A percentile compares a stretch with the other conserved stretches of the same genome.
These are phyloP conservation scores for Solanum hybrid DNA, from an alignment of 305 asterid species.

Conservation along the genomic window DNA sequence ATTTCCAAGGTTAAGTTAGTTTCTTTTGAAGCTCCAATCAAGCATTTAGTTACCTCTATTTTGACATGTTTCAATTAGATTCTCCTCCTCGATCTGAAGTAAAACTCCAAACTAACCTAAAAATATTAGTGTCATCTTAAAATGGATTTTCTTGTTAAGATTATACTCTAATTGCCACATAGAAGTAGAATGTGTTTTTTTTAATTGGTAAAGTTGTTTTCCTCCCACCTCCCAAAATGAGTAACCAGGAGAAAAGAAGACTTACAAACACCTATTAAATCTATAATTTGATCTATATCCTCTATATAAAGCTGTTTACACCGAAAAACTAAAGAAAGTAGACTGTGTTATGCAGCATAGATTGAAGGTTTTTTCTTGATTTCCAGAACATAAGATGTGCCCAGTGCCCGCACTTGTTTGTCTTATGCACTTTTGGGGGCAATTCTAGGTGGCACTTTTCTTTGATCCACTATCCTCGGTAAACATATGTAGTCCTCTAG, in stretches of 20 bases:
- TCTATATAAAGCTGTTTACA: background rate
- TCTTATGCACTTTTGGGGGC: background rate
- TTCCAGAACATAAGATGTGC: background rate
- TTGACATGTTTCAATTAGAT: background rate
- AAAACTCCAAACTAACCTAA: background rate
- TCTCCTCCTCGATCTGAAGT: background rate
- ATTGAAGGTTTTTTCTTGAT: background rate
- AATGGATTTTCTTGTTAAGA: background rate
- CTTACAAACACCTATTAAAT: background rate
- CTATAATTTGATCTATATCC: background rate
- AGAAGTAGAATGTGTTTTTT: background rate
- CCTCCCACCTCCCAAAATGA: background rate
- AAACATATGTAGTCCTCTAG: background rate
- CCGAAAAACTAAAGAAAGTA: background rate
- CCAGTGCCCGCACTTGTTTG: background rate
- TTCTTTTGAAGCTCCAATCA: background rate
- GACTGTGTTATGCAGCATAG: background rate
- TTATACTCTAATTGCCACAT: background rate
- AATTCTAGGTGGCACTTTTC: background rate
- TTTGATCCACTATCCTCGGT: background rate
- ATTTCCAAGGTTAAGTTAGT: conserved; percentile 46
- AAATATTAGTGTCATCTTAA: background rate
- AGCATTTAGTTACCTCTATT: background rate
- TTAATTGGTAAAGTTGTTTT: background rate
- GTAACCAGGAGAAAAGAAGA: background rate